Conservation (phyloP, 129 eudicot species). For the Calendula officinalis region DNA sequence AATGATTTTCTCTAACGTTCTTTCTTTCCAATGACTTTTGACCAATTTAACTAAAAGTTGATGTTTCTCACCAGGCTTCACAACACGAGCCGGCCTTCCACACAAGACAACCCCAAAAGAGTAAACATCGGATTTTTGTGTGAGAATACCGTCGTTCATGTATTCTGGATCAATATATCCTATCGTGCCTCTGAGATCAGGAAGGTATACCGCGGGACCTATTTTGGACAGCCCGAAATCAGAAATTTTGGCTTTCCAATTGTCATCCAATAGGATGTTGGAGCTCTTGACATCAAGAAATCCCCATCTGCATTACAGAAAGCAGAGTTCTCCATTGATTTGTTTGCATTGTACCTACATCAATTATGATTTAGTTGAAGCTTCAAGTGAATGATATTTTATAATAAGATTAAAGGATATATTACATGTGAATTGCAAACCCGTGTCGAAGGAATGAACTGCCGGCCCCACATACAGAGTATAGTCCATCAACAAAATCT, state of each 20-base stretch:
- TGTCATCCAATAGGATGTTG: too few species aligned
- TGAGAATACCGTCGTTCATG: too few species aligned
- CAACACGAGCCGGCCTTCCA: background rate
- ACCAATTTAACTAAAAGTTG: too few species aligned
- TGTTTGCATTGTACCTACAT: slow-evolving; percentile 85
- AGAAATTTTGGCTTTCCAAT: too few species aligned
- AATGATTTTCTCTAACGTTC: background rate
- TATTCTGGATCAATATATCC: too few species aligned
- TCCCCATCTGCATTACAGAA: slow-evolving; percentile 99
- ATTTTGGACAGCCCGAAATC: too few species aligned
- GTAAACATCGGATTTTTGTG: too few species aligned
- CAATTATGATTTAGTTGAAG: slow-evolving; percentile 5
- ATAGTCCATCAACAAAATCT: slow-evolving; percentile 77
- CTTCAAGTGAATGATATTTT: background rate
- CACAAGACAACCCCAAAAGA: too few species aligned
- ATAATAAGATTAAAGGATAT: slow-evolving; percentile 14
- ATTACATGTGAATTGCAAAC: slow-evolving; percentile 92
- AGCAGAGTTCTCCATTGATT: slow-evolving; percentile 85
- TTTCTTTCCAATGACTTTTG: background rate
- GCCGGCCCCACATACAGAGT: slow-evolving; percentile 94
- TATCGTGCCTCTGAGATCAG: too few species aligned
- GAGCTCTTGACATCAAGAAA: slow-evolving; percentile 37
- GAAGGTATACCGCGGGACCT: too few species aligned
- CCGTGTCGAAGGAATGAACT: slow-evolving; percentile 96
- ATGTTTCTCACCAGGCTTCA: background rate